Conservation (phyloP, 768 basidiomycete genomes). For the Sistotremastrum niveocremeum region DNA sequence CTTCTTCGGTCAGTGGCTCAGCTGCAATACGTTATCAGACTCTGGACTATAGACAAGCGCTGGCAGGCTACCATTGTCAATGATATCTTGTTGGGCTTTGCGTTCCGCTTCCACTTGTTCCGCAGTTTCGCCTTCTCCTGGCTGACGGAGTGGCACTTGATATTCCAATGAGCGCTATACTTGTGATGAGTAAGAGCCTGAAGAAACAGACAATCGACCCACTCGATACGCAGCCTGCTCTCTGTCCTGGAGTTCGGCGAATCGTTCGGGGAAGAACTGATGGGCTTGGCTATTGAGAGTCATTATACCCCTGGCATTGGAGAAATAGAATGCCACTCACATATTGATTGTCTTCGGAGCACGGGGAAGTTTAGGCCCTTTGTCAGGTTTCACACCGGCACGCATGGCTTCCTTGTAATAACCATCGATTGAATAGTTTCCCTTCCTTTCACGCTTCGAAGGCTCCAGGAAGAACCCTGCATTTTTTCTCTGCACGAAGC, state of each 20-base stretch:
- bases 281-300: slow-evolving; percentile 62
- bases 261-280: slow-evolving; percentile 84
- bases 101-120: slow-evolving; percentile 81
- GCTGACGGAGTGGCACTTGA: slow-evolving; percentile 35
- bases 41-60: background rate
- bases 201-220: background rate
- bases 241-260: slow-evolving; percentile 73
- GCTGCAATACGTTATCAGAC: slow-evolving; percentile 29
- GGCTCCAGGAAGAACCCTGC: slow-evolving; percentile 69
- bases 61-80: slow-evolving; percentile 56
- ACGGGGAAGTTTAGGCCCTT: slow-evolving; percentile 68
- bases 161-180: slow-evolving; percentile 3
- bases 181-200: too few species aligned
- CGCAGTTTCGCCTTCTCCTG: slow-evolving; percentile 61
- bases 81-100: slow-evolving; percentile 65
- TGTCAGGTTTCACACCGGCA: slow-evolving; percentile 50
- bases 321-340: slow-evolving; percentile 28
- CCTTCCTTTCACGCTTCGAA: slow-evolving; percentile 87
- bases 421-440: slow-evolving; percentile 87
- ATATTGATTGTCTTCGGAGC: slow-evolving; percentile 81
- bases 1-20: slow-evolving; percentile 82
- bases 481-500: slow-evolving; percentile 42
- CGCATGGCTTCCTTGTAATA: slow-evolving; percentile 92
- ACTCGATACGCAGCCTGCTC: slow-evolving; percentile 74
- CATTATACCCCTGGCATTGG: too few species aligned